Conservation (phyloP, 441 rosid species). For the Pelargonium australe region DNA sequence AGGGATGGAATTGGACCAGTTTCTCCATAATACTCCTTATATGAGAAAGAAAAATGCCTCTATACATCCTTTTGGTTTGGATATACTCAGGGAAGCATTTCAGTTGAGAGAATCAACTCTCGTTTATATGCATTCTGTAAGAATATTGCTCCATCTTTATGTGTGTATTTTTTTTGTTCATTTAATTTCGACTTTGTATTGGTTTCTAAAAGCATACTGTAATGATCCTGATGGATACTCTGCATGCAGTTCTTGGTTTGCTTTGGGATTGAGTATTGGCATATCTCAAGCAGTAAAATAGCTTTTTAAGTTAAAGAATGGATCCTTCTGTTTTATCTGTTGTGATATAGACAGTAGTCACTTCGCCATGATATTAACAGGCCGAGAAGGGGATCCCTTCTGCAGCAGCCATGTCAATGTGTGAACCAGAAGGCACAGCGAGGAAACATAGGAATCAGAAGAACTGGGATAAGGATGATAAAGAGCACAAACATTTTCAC, state of each 20-base stretch:
- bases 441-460: constrained; percentile 68
- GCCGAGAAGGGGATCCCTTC: constrained; percentile 46
- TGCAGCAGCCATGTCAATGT: constrained; percentile 33
- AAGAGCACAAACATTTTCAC: constrained; percentile 81
- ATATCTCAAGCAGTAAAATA: background rate
- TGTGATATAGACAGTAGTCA: background rate
- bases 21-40: constrained; percentile 44
- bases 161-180: constrained; percentile 16
- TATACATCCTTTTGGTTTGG: constrained; percentile 69
- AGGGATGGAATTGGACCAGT: constrained; percentile 88
- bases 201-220: background rate
- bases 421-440: constrained; percentile 49
- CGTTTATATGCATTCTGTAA: constrained; percentile 62
- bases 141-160: constrained; percentile 17
- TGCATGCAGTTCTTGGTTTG: no score
- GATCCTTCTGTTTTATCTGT: background rate
- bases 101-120: constrained; percentile 57
- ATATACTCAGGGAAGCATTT: constrained; percentile 68
- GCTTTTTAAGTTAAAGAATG: background rate
- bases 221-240: no score
- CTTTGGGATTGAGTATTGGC: background rate
- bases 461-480: constrained; percentile 63
- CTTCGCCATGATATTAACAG: constrained; percentile 20
- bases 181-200: background rate
- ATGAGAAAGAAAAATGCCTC: constrained; percentile 37